Conservation (phyloP, 75 land plant species). For the Azolla pinnata region DNA sequence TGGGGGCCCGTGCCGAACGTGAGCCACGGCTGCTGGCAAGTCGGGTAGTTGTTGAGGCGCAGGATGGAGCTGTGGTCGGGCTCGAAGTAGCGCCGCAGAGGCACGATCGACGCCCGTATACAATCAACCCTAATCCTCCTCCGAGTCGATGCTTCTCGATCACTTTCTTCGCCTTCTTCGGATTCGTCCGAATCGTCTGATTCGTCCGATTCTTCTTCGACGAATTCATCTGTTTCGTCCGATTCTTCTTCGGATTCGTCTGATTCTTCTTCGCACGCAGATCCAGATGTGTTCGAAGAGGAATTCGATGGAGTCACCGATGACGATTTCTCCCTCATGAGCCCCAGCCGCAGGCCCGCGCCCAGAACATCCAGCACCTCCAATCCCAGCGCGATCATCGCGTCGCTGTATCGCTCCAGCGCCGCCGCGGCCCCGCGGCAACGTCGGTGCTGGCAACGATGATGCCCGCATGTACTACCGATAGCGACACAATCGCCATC, state of each 20-base stretch:
- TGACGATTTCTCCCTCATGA: constrained; percentile 36
- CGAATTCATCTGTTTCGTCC: too few relatives aligned
- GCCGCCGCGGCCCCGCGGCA: constrained; percentile 35
- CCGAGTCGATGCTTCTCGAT: too few relatives aligned
- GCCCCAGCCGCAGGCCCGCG: constrained; percentile 44
- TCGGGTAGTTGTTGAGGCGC: constrained; percentile 48
- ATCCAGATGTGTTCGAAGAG: constrained; percentile 45
- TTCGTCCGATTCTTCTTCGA: too few relatives aligned
- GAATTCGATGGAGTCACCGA: constrained; percentile 24
- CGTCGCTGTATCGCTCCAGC: constrained; percentile 59
- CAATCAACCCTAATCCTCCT: too few relatives aligned
- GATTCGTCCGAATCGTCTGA: too few relatives aligned
- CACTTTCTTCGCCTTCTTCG: too few relatives aligned
- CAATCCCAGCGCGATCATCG: constrained; percentile 48
- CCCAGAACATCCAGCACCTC: constrained; percentile 61
- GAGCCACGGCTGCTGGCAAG: constrained; percentile 36
- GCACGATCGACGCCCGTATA: too few relatives aligned
- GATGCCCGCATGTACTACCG: not conserved
- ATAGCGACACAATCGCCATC: too few relatives aligned
- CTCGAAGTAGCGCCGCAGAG: constrained; percentile 39
- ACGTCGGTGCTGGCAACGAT: constrained; percentile 25
- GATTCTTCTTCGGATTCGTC: too few relatives aligned
- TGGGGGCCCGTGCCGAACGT: constrained; percentile 48
- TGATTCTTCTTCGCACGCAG: too few relatives aligned
- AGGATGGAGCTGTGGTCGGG: constrained; percentile 29